Base-by-base conservation (phyloP, 805 yeast genomes). In the Metschnikowia chrysomelidarum region DNA sequence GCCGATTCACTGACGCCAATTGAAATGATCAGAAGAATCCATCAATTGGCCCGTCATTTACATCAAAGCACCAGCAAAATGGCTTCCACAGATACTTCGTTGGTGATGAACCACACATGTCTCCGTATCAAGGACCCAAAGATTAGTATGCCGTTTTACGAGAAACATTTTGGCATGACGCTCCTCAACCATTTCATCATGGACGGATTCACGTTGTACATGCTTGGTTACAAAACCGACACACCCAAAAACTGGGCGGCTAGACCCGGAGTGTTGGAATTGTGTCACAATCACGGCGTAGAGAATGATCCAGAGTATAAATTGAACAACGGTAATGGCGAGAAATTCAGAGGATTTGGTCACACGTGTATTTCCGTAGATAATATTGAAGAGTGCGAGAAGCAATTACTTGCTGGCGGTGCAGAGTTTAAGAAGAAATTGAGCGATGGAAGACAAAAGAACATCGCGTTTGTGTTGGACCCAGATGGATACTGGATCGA, bases 401-500 rank as follows among this genome's bases (percentile, higher is more conserved):
- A 64, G 25, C 58, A 66, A 18, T 68, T 91, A 41, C 75, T 82
- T 44, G 59, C 60, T 1, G 66, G 71, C 29, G 84, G 82, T 14
- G 96, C 83, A 36, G 57, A 62, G 32, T 91, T 91, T 70, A 77
- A 89, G 64, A 93, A 91, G 71, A 85, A 71, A 55, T 68, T 89
- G 47, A 61, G 76, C 24, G 98, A 91, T 56, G 98, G 98, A 23
- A 80, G 96, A 62, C 96, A 87, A 64, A 81, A 80, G 61, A 74
- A 87, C 60, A 89, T 93, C 66, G 98, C 98, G 0, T 93, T 91
- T 62, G 95, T 82, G 5, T 74, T 89, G 49, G 98, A 93, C 54
- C 97, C 98, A 5, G 91, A 91, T 62, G 93, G 93, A 51, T 93
- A 93, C 67, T 91, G 98, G 98, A 76, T 91, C 52, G 98, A 91